Evolutionary conservation across 768 basidiomycete species (phyloP), one percentile per base, ranked within the genome.

Genomic region (Phaeolepiota aurea): DNA sequence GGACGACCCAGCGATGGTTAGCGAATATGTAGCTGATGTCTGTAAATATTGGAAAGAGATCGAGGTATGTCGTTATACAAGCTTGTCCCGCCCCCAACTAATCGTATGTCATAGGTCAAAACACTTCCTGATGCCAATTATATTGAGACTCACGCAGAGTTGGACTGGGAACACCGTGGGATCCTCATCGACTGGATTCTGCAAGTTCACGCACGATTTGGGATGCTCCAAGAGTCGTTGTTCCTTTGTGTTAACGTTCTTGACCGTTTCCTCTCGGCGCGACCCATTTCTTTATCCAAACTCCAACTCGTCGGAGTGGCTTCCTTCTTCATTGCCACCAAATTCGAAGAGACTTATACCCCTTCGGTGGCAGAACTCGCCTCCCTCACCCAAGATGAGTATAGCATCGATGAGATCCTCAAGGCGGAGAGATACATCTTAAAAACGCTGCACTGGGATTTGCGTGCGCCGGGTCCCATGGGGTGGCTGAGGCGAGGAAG

Each of bases 131-230:
- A 84, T 45, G 75, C 86, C 0, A 71, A 81, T 44, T 96, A 94
- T 60, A 93, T 96, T 86, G 65, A 76, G 10, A 71, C 60, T 44
- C 91, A 97, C 59, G 74, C 76, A 43, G 84, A 90, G 40, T 71
- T 96, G 20, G 81, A 79, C 11, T 94, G 90, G 90, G 77, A 79
- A 37, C 89, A 92, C 78, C 84, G 91, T 9, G 82, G 79, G 5
- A 77, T 92, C 37, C 77, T 97, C 13, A 78, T 87, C 47, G 92
- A 94, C 68, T 96, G 91, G 91, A 71, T 97, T 44, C 78, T 96
- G 48, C 87, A 92, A 61, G 82, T 93, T 12, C 93, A 96, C 56
- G 72, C 74, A 37, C 82, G 82, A 48, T 93, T 92, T 71, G 77
- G 78, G 41, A 72, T 96, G 20, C 69, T 87, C 7, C 87, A 87